phyloP scores from a whole-genome alignment of 2,329 filamentous ascomycete species.

The Cryphonectria japonica region DNA sequence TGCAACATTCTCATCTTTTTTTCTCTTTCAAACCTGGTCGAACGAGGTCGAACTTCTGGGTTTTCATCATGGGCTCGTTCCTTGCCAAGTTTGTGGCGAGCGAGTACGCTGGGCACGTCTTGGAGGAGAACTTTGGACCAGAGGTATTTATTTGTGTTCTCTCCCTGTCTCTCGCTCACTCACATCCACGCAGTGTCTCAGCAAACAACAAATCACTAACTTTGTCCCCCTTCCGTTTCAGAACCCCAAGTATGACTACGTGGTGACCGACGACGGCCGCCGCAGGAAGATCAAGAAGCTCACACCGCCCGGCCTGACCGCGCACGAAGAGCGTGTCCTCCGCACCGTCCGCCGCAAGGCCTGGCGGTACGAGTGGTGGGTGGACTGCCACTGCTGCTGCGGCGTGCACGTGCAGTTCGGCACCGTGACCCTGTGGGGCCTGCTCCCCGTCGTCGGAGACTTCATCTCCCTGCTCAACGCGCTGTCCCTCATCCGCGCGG shows the following conservation, averaged over 20 bases:
- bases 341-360: conserved; percentile 25
- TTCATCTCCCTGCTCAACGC: conserved; percentile 26
- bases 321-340: conserved; percentile 24
- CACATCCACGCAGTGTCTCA: neutral
- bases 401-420: conserved; percentile 28
- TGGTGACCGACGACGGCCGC: conserved; percentile 25
- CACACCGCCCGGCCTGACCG: conserved; percentile 20
- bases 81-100: conserved; percentile 27
- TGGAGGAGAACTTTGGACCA: conserved; percentile 28
- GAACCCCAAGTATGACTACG: conserved; percentile 28
- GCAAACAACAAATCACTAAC: neutral
- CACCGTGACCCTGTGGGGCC: conserved; percentile 25
- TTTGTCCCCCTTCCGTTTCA: neutral
- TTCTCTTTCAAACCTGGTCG: too few species aligned
- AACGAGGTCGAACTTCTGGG: neutral
- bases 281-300: conserved; percentile 27
- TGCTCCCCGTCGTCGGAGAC: conserved; percentile 26
- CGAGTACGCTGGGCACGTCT: conserved; percentile 27
- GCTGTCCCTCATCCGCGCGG: conserved; percentile 24
- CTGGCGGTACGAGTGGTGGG: conserved; percentile 29
- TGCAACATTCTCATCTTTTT: neutral
- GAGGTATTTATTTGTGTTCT: conserved; percentile 11
- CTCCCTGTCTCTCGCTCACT: neutral
- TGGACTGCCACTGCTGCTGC: conserved; percentile 30
- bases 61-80: conserved; percentile 19